Evolutionary conservation across 495 filamentous ascomycete genomes (phyloP).

Genomic region (Penicillium robsamsonii): DNA sequence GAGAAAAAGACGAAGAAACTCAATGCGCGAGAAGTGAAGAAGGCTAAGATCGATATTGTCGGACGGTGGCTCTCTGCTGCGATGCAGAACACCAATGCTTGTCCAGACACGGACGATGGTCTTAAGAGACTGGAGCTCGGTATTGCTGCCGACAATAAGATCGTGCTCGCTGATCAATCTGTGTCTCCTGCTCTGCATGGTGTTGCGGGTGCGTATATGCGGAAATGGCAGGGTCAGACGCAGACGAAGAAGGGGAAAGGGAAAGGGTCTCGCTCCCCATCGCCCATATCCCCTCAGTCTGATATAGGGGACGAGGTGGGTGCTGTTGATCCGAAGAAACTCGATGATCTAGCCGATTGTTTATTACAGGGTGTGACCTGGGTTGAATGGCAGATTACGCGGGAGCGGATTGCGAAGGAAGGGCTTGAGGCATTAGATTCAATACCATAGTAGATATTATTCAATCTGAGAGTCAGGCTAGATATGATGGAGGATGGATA

Average conservation of each 20-base stretch:
- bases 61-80: conserved; percentile 47
- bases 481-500: no score
- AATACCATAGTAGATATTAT: not conserved
- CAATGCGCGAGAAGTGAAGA: conserved; percentile 47
- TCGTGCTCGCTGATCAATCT: conserved; percentile 30
- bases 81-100: not conserved
- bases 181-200: conserved; percentile 35
- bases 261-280: conserved; percentile 1
- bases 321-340: conserved; percentile 51
- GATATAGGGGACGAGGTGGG: conserved; percentile 8
- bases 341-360: conserved; percentile 92
- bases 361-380: conserved; percentile 83
- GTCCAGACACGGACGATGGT: not conserved
- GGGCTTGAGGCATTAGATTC: conserved; percentile 21
- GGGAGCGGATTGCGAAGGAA: conserved; percentile 44
- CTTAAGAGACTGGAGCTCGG: not conserved
- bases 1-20: conserved; percentile 22
- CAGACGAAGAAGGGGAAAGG: conserved; percentile 26
- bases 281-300: not conserved
- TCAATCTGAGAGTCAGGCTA: not conserved
- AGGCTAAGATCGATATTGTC: conserved; percentile 64
- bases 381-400: conserved; percentile 78
- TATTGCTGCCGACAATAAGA: conserved; percentile 1
- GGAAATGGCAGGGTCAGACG: conserved; percentile 36
- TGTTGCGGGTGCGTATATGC: conserved; percentile 46